Conservation (phyloP, 202 grass and related monocot species). For the Cymbopogon flexuosus region DNA sequence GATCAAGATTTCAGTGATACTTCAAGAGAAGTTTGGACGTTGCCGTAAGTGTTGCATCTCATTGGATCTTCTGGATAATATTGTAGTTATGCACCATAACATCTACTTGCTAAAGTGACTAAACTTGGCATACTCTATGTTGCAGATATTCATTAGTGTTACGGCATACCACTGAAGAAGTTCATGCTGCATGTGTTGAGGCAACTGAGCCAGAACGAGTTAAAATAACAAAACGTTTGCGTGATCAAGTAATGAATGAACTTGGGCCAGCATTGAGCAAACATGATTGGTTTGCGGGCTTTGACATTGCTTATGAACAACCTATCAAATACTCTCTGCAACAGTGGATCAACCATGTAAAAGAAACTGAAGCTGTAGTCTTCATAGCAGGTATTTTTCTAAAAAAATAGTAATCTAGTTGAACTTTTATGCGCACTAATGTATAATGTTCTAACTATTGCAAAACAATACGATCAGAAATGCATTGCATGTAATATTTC, state of each 20-base stretch:
- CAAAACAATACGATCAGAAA: constrained; percentile 2
- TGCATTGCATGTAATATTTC: not conserved
- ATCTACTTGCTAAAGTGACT: not conserved
- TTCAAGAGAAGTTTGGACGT: constrained; percentile 59
- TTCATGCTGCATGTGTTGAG: constrained; percentile 75
- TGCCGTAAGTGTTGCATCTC: constrained; percentile 69
- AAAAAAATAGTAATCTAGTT: not conserved
- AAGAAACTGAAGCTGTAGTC: constrained; percentile 60
- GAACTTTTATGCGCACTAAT: not conserved
- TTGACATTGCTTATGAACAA: constrained; percentile 71
- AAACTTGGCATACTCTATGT: constrained; percentile 15
- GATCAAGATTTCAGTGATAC: constrained; percentile 37
- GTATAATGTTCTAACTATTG: not conserved
- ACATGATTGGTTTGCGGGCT: constrained; percentile 74
- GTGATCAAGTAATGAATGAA: constrained; percentile 69
- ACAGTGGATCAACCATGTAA: constrained; percentile 72
- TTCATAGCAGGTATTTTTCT: constrained; percentile 77
- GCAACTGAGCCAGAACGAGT: constrained; percentile 68
- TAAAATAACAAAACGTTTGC: constrained; percentile 57
- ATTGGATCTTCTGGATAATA: constrained; percentile 19
- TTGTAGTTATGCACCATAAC: not conserved
- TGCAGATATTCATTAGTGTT: constrained; percentile 81
- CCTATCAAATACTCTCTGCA: constrained; percentile 62
- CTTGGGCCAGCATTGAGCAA: constrained; percentile 52
- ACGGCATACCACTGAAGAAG: constrained; percentile 87